Conservation (phyloP, 805 yeast species). For the Metschnikowia hibisci region DNA sequence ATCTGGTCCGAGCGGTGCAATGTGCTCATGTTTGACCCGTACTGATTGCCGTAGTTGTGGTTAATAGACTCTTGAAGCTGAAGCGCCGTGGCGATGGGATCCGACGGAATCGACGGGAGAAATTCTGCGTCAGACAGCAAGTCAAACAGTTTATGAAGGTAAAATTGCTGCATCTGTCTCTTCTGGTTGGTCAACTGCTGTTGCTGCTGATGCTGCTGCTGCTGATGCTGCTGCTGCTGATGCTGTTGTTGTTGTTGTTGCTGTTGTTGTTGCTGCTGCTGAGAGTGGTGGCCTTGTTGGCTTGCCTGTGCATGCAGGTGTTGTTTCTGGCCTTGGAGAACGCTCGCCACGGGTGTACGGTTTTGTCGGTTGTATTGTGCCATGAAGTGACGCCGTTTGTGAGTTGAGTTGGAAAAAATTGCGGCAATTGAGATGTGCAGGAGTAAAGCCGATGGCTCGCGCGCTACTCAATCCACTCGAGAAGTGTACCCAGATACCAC, state of each 20-base stretch:
- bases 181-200: conserved; percentile 28
- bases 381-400: conserved; percentile 7
- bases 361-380: conserved; percentile 9
- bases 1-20: conserved; percentile 14
- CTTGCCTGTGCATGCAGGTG: not conserved
- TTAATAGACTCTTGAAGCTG: conserved; percentile 15
- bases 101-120: conserved; percentile 26
- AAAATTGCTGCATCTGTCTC: conserved; percentile 31
- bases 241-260: conserved; percentile 1
- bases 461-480: no score
- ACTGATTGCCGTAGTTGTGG: conserved; percentile 6
- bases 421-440: conserved; percentile 19
- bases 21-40: conserved; percentile 4
- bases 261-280: conserved; percentile 11
- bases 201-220: conserved; percentile 8
- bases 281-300: not conserved
- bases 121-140: conserved; percentile 69
- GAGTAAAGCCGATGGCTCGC: not conserved
- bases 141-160: conserved; percentile 66
- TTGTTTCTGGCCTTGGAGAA: not conserved
- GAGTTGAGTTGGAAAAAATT: conserved; percentile 14
- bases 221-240: conserved; percentile 11
- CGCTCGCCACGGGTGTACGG: conserved; percentile 2
- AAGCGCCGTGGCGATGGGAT: conserved; percentile 16
- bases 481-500: no score